A percentile compares a stretch with the other conserved stretches of the same genome.
Conservation (phyloP, 176 grass and related monocot genomes). For the Triticum turgidum region DNA sequence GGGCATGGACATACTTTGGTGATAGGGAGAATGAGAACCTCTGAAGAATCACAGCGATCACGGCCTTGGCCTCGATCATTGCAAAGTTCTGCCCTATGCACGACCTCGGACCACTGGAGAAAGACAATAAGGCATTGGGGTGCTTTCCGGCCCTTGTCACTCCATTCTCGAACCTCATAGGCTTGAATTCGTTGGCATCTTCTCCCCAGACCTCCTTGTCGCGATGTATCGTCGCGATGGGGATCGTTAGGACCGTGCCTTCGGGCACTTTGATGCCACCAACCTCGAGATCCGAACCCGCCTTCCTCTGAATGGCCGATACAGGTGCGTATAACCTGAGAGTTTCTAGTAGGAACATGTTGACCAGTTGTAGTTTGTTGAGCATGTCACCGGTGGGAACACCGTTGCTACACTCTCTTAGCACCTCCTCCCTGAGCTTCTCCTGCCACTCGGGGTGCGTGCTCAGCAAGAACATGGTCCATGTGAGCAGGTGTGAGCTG, state of each 20-base stretch:
- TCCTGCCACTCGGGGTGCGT: conserved; percentile 49
- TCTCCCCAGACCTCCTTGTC: conserved; percentile 49
- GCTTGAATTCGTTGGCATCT: conserved; percentile 45
- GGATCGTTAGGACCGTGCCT: background rate
- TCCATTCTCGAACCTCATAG: conserved; percentile 44
- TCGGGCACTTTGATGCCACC: conserved; percentile 20
- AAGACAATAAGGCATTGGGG: conserved; percentile 40
- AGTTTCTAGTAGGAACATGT: conserved; percentile 39
- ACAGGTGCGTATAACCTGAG: conserved; percentile 27
- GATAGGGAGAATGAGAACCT: conserved; percentile 43
- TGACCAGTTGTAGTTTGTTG: conserved; percentile 26
- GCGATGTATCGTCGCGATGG: conserved; percentile 26
- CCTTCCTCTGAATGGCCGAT: background rate
- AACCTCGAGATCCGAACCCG: background rate
- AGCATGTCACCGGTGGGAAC: conserved; percentile 26
- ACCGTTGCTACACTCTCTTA: conserved; percentile 17
- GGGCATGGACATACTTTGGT: conserved; percentile 32
- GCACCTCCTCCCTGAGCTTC: conserved; percentile 49
- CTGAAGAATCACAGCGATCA: conserved; percentile 44
- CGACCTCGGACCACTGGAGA: conserved; percentile 36
- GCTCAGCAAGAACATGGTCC: conserved; percentile 51
- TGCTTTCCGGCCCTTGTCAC: conserved; percentile 32
- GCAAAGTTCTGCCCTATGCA: conserved; percentile 64
- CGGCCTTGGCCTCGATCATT: conserved; percentile 44
- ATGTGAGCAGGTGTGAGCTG: conserved; percentile 47